Evolutionary conservation across 495 filamentous ascomycete species (phyloP).

Genomic region (Neurospora discreta): DNA sequence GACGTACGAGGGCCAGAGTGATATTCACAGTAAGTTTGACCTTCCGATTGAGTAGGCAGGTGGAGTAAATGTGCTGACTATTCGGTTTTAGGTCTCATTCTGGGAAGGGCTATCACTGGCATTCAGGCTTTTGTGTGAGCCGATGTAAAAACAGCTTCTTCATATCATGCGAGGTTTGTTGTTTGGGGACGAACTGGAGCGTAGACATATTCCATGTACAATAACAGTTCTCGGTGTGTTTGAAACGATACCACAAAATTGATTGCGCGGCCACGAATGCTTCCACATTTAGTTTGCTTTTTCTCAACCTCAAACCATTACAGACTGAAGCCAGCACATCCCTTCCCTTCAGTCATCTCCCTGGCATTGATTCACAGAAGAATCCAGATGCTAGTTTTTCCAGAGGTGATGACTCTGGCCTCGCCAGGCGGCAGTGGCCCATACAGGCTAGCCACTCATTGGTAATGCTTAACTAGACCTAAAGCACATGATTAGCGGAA

Average conservation of each 20-base stretch:
- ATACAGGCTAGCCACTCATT: background rate
- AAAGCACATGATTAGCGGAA: background rate
- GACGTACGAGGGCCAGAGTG: conserved; percentile 94
- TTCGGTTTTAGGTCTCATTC: conserved; percentile 38
- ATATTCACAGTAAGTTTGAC: conserved; percentile 73
- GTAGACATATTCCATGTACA: background rate
- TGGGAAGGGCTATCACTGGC: conserved; percentile 52
- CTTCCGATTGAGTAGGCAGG: background rate
- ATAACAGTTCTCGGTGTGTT: background rate
- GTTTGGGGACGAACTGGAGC: background rate
- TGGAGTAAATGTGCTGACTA: conserved; percentile 3
- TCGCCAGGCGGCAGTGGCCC: background rate
- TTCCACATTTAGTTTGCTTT: no score
- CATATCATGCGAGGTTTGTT: background rate
- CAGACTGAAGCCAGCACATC: no score
- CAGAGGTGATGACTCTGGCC: background rate
- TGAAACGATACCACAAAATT: background rate
- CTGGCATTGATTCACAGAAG: no score
- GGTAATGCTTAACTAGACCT: background rate
- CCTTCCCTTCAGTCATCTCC: no score
- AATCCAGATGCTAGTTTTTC: no score
- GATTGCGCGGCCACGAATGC: background rate
- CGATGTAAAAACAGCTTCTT: background rate
- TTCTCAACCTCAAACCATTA: no score
- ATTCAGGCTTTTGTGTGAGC: conserved; percentile 45